Base-by-base conservation (phyloP, 1,284 basidiomycete species). In the Boletellus deceptivus region DNA sequence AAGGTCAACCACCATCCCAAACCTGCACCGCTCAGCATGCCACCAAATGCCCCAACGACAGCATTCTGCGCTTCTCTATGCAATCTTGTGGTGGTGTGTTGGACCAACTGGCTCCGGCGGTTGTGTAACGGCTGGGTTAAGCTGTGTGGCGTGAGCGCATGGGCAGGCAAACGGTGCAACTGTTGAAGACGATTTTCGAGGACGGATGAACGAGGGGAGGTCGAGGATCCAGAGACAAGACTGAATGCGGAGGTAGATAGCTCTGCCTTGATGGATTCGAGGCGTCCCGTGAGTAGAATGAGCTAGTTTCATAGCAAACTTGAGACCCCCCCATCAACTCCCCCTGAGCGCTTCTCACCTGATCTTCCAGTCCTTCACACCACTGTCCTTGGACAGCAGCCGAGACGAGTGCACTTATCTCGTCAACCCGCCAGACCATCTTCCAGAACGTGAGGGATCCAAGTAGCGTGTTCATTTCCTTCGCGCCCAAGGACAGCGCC, bases 121-220 rank as follows among this genome's bases (percentile, higher is more conserved):
- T 70, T 65, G 47, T 74, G 62, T 38, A 93, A 72, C 0, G 87
- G 85, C 3, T 64, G 55, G 0, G 79, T 79, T 14, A 93, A 75
- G 3, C 78, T 73, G 16, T 63, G 57, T 2, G 83, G 71, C 2
- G 72, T 68, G 24, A 92, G 67, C 5, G 62, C 59, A 45, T 80
- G 83, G 2, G 76, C 65, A 0, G 76, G 84, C 4, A 73, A 75
- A 50, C 69, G 69, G 46, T 68, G 67, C 46, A 79, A 68, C 68
- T 89, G 87, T 6, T 74, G 72, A 27, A 93, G 75, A 16, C 74
- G 69, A 63, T 94, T 93, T 48, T 76, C 71, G 1, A 93, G 78
- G 14, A 94, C 65, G 1, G 82, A 74, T 0, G 90, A 90, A 53
- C 77, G 74, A 60, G 86, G 78, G 8, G 69, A 44, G 50, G 18